phyloP scores from a whole-genome alignment of 345 rosid genomes.

The Ceriops zippeliana region DNA sequence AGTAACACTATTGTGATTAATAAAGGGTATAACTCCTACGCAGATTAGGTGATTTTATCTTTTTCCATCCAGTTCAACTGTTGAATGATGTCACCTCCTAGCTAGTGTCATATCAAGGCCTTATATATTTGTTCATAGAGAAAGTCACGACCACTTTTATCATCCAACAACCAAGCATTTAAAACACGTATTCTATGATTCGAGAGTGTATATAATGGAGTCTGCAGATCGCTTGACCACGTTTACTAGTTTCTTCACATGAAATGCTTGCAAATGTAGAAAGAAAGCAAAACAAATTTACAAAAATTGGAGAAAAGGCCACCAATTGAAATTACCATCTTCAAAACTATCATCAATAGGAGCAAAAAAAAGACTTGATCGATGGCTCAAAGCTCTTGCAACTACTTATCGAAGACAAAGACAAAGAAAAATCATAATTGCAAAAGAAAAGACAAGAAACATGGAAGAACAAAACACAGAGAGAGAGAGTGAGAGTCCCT shows the following conservation, averaged over 20 bases:
- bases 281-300: neutral
- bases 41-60: neutral
- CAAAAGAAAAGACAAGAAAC: neutral
- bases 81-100: neutral
- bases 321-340: neutral
- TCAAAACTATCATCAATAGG: too few relatives aligned
- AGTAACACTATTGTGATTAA: neutral
- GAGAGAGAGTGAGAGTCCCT: constrained; percentile 19
- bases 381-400: neutral
- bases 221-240: too few relatives aligned
- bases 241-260: too few relatives aligned
- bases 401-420: neutral
- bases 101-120: neutral
- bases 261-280: neutral
- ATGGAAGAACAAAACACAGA: neutral
- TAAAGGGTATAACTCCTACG: too few relatives aligned
- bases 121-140: too few relatives aligned
- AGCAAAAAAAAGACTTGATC: neutral
- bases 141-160: neutral
- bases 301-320: neutral
- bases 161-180: neutral
- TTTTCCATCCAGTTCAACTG: neutral
- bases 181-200: neutral
- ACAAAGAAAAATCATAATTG: neutral
- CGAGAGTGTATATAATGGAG: too few relatives aligned